A percentile compares a stretch with the other conserved stretches of the same genome.
These are phyloP conservation scores for Eimeria acervulina DNA, from an alignment of 169 alveolate genomes.

Conservation along the genomic window DNA sequence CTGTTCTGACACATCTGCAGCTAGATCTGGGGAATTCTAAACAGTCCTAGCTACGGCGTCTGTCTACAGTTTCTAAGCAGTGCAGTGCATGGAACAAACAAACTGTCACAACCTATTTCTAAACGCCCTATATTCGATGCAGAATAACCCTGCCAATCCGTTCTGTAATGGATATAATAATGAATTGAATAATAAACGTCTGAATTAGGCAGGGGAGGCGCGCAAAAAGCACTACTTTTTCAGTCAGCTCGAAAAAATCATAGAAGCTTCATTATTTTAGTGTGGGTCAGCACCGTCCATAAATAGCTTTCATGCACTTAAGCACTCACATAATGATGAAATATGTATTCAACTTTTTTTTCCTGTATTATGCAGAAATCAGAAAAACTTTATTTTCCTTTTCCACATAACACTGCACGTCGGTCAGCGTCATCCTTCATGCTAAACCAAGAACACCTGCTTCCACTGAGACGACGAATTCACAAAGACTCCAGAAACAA, in stretches of 20 bases:
- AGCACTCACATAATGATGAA: background rate
- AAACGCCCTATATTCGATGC: background rate
- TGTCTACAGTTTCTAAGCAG: too few species aligned
- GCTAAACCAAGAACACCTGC: slow-evolving; percentile 4
- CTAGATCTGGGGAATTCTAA: too few species aligned
- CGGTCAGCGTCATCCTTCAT: background rate
- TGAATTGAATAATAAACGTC: background rate
- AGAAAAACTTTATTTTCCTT: background rate
- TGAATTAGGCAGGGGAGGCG: background rate
- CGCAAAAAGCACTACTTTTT: background rate
- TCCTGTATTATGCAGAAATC: background rate
- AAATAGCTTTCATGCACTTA: background rate
- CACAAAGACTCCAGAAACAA: background rate
- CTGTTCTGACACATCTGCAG: too few species aligned
- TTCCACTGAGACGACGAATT: background rate
- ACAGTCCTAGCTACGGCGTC: too few species aligned
- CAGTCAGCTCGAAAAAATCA: background rate
- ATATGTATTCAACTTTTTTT: background rate
- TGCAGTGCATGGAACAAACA: too few species aligned
- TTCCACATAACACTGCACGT: background rate
- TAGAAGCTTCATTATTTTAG: background rate
- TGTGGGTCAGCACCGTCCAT: background rate
- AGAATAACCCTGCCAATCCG: background rate
- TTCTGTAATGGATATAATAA: too few species aligned
- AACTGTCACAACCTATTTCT: too few species aligned